Evolutionary conservation across 371 early-diverging fungal genomes (phyloP).

Genomic region (Entomophthora muscae): DNA sequence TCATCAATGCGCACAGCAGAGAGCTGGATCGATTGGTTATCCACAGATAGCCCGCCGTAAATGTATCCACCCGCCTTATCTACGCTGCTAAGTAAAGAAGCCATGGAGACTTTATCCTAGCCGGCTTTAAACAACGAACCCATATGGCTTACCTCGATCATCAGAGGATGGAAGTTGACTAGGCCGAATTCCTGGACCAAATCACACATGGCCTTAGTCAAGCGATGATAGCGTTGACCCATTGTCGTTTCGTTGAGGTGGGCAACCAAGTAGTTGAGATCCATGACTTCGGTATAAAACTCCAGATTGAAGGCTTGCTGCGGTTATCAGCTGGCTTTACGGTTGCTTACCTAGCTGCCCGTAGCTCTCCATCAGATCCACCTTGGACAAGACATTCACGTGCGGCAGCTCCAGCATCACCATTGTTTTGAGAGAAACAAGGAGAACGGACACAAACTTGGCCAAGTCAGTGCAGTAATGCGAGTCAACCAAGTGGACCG

Average conservation of each 20-base stretch:
- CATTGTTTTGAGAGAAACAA: slow-evolving; percentile 78
- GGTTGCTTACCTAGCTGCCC: slow-evolving; percentile 36
- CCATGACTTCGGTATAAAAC: slow-evolving; percentile 86
- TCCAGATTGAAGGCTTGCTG: slow-evolving; percentile 63
- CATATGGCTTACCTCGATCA: slow-evolving; percentile 30
- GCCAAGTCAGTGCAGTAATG: slow-evolving; percentile 85
- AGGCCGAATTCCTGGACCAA: slow-evolving; percentile 80
- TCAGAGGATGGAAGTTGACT: slow-evolving; percentile 77
- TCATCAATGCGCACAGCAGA: too few species aligned
- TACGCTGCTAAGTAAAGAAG: slow-evolving; percentile 49
- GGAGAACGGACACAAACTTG: slow-evolving; percentile 80
- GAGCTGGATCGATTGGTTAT: slow-evolving; percentile 60
- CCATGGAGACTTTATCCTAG: slow-evolving; percentile 65
- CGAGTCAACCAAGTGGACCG: slow-evolving; percentile 85
- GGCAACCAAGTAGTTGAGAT: slow-evolving; percentile 60
- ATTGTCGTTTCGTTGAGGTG: slow-evolving; percentile 50
- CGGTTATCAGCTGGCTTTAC: neutral
- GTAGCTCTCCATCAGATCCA: slow-evolving; percentile 45
- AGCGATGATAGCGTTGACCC: slow-evolving; percentile 37
- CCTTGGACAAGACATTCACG: slow-evolving; percentile 90
- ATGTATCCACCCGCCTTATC: slow-evolving; percentile 89
- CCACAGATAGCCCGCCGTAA: slow-evolving; percentile 59
- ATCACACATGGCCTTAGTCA: slow-evolving; percentile 71
- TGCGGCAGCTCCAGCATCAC: slow-evolving; percentile 90
- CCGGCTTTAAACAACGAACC: neutral